phyloP scores from a whole-genome alignment of 345 rosid genomes.

The Syzygium oleosum region DNA sequence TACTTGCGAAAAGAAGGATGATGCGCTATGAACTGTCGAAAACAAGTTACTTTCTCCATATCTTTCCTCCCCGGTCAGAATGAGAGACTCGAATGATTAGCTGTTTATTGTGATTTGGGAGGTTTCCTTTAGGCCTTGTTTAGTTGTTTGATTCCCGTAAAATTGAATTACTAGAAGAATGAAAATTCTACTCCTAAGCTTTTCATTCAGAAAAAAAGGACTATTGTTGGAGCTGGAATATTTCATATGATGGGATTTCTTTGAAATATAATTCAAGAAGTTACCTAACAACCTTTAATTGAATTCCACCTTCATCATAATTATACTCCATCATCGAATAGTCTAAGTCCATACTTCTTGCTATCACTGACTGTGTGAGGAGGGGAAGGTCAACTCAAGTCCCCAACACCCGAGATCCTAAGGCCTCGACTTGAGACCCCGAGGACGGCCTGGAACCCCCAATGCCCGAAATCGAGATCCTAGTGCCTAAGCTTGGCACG shows the following conservation, averaged over 20 bases:
- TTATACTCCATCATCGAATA: not conserved
- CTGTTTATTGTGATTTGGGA: not conserved
- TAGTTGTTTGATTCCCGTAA: accelerated
- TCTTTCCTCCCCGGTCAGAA: not conserved
- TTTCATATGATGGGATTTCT: not conserved
- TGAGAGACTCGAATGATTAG: not conserved
- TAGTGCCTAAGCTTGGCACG: not conserved
- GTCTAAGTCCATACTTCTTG: not conserved
- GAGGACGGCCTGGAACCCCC: accelerated
- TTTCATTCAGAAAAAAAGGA: not conserved
- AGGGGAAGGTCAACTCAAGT: not conserved
- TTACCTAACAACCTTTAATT: not conserved
- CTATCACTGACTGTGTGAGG: not conserved
- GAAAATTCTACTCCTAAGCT: too few relatives aligned
- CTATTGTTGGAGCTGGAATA: not conserved
- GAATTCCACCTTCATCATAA: not conserved
- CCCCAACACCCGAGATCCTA: not conserved
- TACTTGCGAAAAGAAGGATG: not conserved
- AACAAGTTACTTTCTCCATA: not conserved
- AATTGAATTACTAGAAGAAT: too few relatives aligned
- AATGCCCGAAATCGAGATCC: not conserved
- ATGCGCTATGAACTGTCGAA: not conserved
- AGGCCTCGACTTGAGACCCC: not conserved
- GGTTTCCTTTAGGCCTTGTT: not conserved
- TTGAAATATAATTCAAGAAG: not conserved